Conservation (phyloP, 495 filamentous ascomycete species). For the Clavariopsis aquatica region DNA sequence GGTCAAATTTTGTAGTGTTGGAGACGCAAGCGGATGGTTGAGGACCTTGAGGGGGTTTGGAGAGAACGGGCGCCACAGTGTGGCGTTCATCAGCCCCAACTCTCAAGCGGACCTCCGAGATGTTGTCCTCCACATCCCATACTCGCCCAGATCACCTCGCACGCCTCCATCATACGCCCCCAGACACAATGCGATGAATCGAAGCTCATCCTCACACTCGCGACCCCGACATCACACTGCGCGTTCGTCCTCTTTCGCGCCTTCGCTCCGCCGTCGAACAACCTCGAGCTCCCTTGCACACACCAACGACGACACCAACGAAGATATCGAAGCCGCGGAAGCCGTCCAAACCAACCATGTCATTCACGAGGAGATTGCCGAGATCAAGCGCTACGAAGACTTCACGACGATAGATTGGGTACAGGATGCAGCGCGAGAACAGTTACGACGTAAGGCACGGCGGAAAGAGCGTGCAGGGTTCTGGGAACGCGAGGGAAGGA, state of each 20-base stretch:
- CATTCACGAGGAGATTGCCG: conserved; percentile 91
- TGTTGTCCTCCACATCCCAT: conserved; percentile 4
- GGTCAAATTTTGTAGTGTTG: no score
- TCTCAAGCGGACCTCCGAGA: conserved; percentile 8
- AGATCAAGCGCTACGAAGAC: conserved; percentile 96
- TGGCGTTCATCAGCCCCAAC: not conserved
- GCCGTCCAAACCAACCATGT: conserved; percentile 43
- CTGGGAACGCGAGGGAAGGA: conserved; percentile 68
- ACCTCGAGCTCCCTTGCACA: conserved; percentile 63
- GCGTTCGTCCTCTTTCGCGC: conserved; percentile 38
- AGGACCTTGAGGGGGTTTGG: no score
- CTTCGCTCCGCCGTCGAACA: conserved; percentile 66
- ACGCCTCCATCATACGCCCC: not conserved
- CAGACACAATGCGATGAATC: conserved; percentile 47
- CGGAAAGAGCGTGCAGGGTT: conserved; percentile 72
- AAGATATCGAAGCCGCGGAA: conserved; percentile 54
- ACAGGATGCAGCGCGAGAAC: conserved; percentile 91
- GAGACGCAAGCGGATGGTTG: no score
- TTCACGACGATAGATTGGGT: conserved; percentile 99
- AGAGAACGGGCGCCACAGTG: no score
- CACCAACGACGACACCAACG: conserved; percentile 62
- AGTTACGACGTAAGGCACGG: conserved; percentile 73
- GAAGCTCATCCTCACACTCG: conserved; percentile 40
- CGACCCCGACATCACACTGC: not conserved
- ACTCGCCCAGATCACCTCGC: not conserved